phyloP scores from a whole-genome alignment of 352 stramenopile genomes.

The Phytophthora aleatoria region DNA sequence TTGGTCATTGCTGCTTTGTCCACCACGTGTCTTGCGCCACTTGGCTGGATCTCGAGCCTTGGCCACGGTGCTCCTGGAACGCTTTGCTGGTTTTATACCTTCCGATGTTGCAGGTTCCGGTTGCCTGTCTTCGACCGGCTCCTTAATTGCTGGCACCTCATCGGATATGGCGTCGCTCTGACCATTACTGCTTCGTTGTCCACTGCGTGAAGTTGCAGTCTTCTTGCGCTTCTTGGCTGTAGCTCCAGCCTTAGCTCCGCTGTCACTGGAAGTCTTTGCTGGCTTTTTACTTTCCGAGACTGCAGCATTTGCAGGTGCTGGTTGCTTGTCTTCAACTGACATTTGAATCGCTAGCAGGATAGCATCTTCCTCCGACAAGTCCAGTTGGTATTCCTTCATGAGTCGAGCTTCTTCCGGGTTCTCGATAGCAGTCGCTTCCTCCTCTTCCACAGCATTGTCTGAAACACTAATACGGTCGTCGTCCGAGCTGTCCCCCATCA shows the following conservation, averaged over 20 bases:
- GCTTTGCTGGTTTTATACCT: conserved; percentile 19
- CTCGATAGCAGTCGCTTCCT: conserved; percentile 23
- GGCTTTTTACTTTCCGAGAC: background rate
- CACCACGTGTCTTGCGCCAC: conserved; percentile 25
- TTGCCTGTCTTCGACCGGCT: conserved; percentile 3
- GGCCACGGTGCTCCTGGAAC: conserved; percentile 14
- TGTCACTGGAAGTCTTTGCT: background rate
- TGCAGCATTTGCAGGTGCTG: background rate
- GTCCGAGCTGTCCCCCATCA: conserved; percentile 68
- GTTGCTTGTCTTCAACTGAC: conserved; percentile 30
- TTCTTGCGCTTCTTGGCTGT: background rate
- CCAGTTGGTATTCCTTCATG: conserved; percentile 70
- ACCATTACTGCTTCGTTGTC: background rate
- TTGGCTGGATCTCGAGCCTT: conserved; percentile 17
- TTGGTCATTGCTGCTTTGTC: conserved; percentile 17
- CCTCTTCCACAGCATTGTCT: conserved; percentile 45
- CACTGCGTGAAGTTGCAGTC: background rate
- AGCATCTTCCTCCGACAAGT: conserved; percentile 77
- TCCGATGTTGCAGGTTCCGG: conserved; percentile 10
- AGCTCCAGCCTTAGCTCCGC: background rate
- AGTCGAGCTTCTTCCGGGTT: conserved; percentile 48
- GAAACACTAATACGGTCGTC: conserved; percentile 53
- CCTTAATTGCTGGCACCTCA: conserved; percentile 4
- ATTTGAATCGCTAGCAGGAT: conserved; percentile 68
- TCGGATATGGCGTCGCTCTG: background rate